Conservation (phyloP, 2,329 filamentous ascomycete genomes). For the Chrysoporthe puriensis region DNA sequence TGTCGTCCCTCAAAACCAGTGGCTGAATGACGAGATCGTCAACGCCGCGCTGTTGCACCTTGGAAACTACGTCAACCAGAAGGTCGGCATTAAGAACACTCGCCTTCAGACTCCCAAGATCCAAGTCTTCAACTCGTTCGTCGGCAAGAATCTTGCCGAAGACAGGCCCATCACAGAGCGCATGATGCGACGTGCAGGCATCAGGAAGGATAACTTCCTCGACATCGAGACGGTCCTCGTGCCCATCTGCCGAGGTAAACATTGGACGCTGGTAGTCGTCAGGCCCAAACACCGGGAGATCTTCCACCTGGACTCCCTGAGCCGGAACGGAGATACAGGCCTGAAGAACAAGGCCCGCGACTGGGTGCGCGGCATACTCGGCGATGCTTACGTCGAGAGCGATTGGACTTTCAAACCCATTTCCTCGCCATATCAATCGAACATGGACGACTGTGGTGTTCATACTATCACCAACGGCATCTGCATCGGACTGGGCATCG, state of each 20-base stretch:
- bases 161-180: constrained; percentile 54
- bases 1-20: constrained; percentile 58
- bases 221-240: constrained; percentile 70
- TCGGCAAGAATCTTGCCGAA: constrained; percentile 59
- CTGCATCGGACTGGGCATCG: constrained; percentile 59
- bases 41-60: constrained; percentile 68
- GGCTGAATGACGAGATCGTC: constrained; percentile 80
- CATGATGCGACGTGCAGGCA: constrained; percentile 60
- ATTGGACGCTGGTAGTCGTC: constrained; percentile 76
- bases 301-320: constrained; percentile 72
- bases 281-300: constrained; percentile 63
- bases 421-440: constrained; percentile 61
- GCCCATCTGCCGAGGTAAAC: constrained; percentile 65
- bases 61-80: constrained; percentile 60
- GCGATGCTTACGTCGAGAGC: constrained; percentile 53
- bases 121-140: constrained; percentile 67
- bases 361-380: constrained; percentile 64
- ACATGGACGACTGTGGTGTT: constrained; percentile 76
- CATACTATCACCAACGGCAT: constrained; percentile 76
- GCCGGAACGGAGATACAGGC: constrained; percentile 42
- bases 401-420: constrained; percentile 65
- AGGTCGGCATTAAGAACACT: constrained; percentile 54
- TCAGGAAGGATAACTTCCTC: constrained; percentile 64
- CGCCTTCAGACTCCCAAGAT: constrained; percentile 59
- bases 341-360: constrained; percentile 49